These are phyloP conservation scores for Botrytis byssoidea DNA, from an alignment of 2,329 filamentous ascomycete genomes.

Conservation along the genomic window DNA sequence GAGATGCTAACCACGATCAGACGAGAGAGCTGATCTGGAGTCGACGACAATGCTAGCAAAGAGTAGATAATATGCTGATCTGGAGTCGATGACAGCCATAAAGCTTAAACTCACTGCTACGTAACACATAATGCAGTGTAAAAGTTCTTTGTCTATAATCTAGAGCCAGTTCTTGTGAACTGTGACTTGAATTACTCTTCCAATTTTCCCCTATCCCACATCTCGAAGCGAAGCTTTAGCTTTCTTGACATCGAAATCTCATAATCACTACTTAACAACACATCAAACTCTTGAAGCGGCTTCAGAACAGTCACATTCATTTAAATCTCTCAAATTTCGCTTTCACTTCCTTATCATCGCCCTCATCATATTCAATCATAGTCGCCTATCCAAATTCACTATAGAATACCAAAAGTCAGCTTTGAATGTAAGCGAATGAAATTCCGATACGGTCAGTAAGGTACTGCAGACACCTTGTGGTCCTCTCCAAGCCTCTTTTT, in stretches of 20 bases:
- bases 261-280: not conserved
- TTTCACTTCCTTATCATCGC: not conserved
- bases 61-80: too few species aligned
- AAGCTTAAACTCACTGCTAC: not conserved
- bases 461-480: not conserved
- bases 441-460: not conserved
- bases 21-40: not conserved
- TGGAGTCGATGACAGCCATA: not conserved
- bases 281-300: too few species aligned
- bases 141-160: rapidly evolving
- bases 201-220: not conserved
- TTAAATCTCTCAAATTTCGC: not conserved
- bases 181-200: not conserved
- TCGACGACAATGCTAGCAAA: too few species aligned
- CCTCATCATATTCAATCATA: not conserved
- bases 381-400: conserved; percentile 2
- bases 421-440: not conserved
- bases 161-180: not conserved
- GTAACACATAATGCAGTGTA: not conserved
- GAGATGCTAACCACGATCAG: not conserved
- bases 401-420: not conserved
- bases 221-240: not conserved
- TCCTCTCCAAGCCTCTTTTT: not conserved
- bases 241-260: not conserved
- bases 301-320: not conserved